These are phyloP conservation scores for Aspergillus sp. DNA, from an alignment of 2,329 filamentous ascomycete species.

Conservation along the genomic window DNA sequence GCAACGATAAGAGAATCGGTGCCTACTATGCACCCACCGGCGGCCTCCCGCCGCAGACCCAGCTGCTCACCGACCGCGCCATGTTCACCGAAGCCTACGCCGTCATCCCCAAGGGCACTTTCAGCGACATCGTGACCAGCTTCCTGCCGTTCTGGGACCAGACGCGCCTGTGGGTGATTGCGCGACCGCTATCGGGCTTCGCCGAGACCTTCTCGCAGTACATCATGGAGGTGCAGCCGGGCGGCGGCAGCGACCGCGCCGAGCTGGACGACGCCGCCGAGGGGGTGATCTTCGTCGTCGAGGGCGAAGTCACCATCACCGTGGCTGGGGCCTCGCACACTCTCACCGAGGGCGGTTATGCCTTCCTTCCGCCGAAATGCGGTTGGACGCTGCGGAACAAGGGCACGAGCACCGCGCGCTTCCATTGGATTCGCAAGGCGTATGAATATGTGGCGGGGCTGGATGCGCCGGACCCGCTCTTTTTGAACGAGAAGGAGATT, in stretches of 20 bases:
- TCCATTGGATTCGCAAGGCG: slow-evolving; percentile 25
- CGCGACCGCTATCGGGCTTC: slow-evolving; percentile 22
- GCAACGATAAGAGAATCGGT: slow-evolving; percentile 33
- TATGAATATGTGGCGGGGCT: slow-evolving; percentile 20
- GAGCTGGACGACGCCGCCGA: slow-evolving; percentile 19
- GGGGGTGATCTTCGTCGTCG: slow-evolving; percentile 22
- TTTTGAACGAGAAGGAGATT: slow-evolving; percentile 24
- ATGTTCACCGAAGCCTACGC: slow-evolving; percentile 26
- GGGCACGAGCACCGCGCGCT: slow-evolving; percentile 17
- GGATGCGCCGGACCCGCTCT: slow-evolving; percentile 21
- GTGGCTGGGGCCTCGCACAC: slow-evolving; percentile 14
- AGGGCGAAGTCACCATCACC: slow-evolving; percentile 20
- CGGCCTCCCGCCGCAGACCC: slow-evolving; percentile 20
- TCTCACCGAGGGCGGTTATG: slow-evolving; percentile 22
- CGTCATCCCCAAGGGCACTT: slow-evolving; percentile 22
- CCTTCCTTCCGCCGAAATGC: slow-evolving; percentile 21
- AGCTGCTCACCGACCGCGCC: slow-evolving; percentile 24
- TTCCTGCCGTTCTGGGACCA: slow-evolving; percentile 26
- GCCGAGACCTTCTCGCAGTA: slow-evolving; percentile 27
- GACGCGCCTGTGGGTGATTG: slow-evolving; percentile 24
- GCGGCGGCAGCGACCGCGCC: slow-evolving; percentile 21
- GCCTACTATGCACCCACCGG: slow-evolving; percentile 24
- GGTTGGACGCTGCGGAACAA: slow-evolving; percentile 22
- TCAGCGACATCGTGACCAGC: slow-evolving; percentile 24
- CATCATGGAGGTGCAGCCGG: slow-evolving; percentile 24